Conservation (phyloP, 2,329 filamentous ascomycete genomes). For the Zymoseptoria pseudotritici region DNA sequence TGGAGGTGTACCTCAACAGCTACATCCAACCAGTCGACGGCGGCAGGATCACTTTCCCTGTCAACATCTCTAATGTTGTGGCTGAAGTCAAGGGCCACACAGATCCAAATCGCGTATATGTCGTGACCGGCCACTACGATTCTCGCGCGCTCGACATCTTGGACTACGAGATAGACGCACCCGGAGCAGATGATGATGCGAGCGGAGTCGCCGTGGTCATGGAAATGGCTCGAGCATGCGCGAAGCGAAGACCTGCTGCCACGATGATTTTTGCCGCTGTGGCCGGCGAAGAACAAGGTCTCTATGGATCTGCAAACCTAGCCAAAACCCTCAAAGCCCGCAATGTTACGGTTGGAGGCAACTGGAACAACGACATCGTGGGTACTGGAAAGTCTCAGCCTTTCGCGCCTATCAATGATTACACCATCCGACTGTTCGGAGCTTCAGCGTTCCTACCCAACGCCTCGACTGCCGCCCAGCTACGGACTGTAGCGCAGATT, state of each 20-base stretch:
- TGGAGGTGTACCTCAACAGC: conserved; percentile 44
- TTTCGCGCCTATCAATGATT: conserved; percentile 28
- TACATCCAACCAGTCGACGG: conserved; percentile 45
- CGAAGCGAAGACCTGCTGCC: conserved; percentile 39
- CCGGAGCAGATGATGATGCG: conserved; percentile 53
- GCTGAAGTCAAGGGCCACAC: conserved; percentile 45
- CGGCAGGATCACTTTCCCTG: conserved; percentile 43
- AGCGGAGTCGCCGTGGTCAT: conserved; percentile 50
- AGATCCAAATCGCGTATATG: conserved; percentile 44
- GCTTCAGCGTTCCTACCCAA: conserved; percentile 39
- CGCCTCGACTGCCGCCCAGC: conserved; percentile 35
- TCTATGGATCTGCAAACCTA: conserved; percentile 47
- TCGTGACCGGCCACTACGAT: conserved; percentile 52
- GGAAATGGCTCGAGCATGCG: conserved; percentile 49
- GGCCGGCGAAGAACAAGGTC: conserved; percentile 51
- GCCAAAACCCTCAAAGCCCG: conserved; percentile 47
- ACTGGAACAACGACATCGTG: conserved; percentile 53
- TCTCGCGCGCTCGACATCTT: conserved; percentile 44
- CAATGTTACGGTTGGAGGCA: conserved; percentile 49
- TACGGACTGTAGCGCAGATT: conserved; percentile 35
- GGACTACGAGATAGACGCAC: conserved; percentile 47
- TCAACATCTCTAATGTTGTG: conserved; percentile 48
- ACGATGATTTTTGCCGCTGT: conserved; percentile 52
- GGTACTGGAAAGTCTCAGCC: conserved; percentile 40
- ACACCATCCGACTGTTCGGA: conserved; percentile 49